Conservation (phyloP, 768 basidiomycete species). For the Podaxis carcinomalis region DNA sequence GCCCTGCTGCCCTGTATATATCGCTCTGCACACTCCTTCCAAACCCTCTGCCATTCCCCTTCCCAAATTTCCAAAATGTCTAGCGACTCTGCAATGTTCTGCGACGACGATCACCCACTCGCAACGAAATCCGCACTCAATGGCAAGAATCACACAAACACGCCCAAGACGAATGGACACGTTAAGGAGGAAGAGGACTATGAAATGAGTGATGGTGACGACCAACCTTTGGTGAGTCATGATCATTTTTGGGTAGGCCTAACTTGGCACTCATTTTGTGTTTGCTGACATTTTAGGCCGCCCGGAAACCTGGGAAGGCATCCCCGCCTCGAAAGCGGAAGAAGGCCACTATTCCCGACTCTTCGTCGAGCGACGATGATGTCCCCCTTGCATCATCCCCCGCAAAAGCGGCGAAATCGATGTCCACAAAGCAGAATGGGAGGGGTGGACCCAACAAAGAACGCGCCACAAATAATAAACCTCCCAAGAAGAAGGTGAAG, state of each 20-base stretch:
- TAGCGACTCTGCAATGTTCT: constrained; percentile 46
- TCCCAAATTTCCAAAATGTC: constrained; percentile 33
- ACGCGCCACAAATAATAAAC: constrained; percentile 33
- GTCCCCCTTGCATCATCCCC: constrained; percentile 71
- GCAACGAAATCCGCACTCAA: constrained; percentile 39
- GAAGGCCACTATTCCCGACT: constrained; percentile 46
- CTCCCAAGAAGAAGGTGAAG: constrained; percentile 64
- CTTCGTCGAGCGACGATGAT: constrained; percentile 72
- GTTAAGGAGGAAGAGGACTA: constrained; percentile 35
- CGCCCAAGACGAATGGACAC: constrained; percentile 37
- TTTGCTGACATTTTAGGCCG: constrained; percentile 46
- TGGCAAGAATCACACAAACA: constrained; percentile 20
- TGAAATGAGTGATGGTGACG: constrained; percentile 67
- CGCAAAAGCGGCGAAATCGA: constrained; percentile 32
- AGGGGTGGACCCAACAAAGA: constrained; percentile 40
- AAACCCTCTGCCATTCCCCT: constrained; percentile 20
- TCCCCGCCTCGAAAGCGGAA: constrained; percentile 54
- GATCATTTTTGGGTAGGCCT: neutral
- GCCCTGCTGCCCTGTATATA: constrained; percentile 16
- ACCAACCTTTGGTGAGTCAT: constrained; percentile 66
- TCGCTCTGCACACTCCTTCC: constrained; percentile 9
- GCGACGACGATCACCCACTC: constrained; percentile 58
- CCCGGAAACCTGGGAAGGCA: constrained; percentile 42
- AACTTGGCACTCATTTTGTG: neutral
- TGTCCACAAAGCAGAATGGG: constrained; percentile 30